Evolutionary conservation across 2,329 filamentous ascomycete species (phyloP), one percentile per base, ranked within the genome.

Genomic region (Aureobasidium zeae): DNA sequence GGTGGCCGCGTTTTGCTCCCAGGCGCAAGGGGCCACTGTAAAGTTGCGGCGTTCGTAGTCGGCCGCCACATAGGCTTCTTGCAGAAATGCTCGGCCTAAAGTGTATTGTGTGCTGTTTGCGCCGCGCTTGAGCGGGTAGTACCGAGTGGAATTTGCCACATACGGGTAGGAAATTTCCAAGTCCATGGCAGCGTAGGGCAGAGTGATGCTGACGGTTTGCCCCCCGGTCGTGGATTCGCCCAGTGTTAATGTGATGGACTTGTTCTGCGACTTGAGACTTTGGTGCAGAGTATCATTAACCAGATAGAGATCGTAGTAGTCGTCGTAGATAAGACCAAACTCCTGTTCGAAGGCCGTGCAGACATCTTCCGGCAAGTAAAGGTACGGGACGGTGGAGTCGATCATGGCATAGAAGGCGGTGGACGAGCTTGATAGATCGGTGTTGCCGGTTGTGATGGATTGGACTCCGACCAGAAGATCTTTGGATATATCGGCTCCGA

Each of bases 351-450:
- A 65, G 6, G 54, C 54, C 15, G 49, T 41, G 51, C 61, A 63
- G 9, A 58, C 55, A 3, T 57, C 53, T 21, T 68, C 57, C 0
- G 80, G 79, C 4, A 83, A 65, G 73, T 75, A 83, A 4, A 83
- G 61, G 50, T 75, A 78, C 2, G 78, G 74, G 1, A 78, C 75
- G 0, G 77, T 75, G 48, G 74, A 78, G 56, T 84, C 79, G 45
- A 85, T 73, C 42, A 75, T 54, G 16, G 74, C 73, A 11, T 51
- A 51, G 10, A 62, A 57, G 2, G 48, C 37, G 17, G 74, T 72
- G 9, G 49, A 49, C 4, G 61, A 55, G 16, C 35, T 46, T 9
- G 39, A 15, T n/a, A 42, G 32, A 7, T 20, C 21, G 11, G 30
- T 20, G 4, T 41, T 37, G 34, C 54, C 54, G 4, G 52, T 53